Percentiles rank a stretch among this genome's conserved stretches.
Conservation (phyloP, 495 filamentous ascomycete species). For the Aspergillus sclerotioniger region DNA sequence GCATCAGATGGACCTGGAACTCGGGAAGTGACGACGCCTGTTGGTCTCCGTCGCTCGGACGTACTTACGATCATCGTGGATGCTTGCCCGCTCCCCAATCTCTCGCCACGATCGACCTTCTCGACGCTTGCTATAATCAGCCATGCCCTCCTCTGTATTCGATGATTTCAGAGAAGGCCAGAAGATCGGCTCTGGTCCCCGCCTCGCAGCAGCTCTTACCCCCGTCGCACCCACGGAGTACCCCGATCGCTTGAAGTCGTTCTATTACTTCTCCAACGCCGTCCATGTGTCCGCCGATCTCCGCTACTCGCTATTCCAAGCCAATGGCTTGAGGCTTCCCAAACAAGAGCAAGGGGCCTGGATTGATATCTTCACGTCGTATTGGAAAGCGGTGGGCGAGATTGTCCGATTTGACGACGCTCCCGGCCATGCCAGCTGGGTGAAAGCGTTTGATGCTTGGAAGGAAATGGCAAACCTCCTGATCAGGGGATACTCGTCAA, state of each 20-base stretch:
- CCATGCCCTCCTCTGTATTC: conserved; percentile 64
- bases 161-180: conserved; percentile 61
- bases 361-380: conserved; percentile 77
- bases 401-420: conserved; percentile 55
- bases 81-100: not conserved
- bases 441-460: conserved; percentile 78
- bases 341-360: conserved; percentile 69
- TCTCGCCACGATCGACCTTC: not conserved
- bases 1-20: conserved; percentile 2
- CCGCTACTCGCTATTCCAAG: conserved; percentile 58
- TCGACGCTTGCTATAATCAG: not conserved
- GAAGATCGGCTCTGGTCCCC: conserved; percentile 54
- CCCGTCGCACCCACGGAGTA: conserved; percentile 59
- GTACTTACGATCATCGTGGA: not conserved
- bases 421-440: conserved; percentile 57
- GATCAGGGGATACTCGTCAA: conserved; percentile 69
- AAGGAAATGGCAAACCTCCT: conserved; percentile 69
- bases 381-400: conserved; percentile 77
- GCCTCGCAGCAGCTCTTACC: conserved; percentile 65
- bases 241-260: conserved; percentile 55
- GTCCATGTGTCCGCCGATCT: conserved; percentile 62
- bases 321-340: conserved; percentile 49
- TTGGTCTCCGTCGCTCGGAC: not conserved
- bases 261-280: conserved; percentile 59
- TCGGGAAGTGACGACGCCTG: not conserved